These are phyloP conservation scores for Neopestalotiopsis sp. DNA, from an alignment of 2,329 filamentous ascomycete genomes.

Conservation along the genomic window DNA sequence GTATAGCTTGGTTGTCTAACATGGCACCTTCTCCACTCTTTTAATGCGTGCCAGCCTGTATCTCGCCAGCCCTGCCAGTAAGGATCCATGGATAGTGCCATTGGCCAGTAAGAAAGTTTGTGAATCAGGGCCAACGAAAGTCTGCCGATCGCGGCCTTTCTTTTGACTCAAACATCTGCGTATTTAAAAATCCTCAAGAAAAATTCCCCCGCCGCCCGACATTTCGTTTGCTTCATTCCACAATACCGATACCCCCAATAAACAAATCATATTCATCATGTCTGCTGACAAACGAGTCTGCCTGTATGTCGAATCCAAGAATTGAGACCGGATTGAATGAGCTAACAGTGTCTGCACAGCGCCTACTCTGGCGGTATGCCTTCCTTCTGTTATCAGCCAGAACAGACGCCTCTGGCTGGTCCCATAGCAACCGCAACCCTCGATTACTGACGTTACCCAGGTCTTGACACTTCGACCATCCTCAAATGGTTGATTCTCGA, in stretches of 20 bases:
- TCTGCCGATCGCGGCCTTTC: no score
- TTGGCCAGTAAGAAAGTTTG: no score
- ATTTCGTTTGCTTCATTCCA: background rate
- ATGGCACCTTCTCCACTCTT: no score
- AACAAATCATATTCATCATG: background rate
- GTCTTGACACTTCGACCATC: conserved; percentile 48
- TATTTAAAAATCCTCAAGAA: background rate
- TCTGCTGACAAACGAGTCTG: background rate
- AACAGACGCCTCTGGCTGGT: background rate
- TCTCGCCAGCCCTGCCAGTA: no score
- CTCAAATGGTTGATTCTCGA: conserved; percentile 43
- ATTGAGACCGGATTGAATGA: background rate
- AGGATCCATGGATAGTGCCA: no score
- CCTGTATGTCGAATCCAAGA: background rate
- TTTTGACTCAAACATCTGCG: background rate
- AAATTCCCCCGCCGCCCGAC: background rate
- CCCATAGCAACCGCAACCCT: background rate
- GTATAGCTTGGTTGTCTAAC: no score
- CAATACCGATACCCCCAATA: background rate
- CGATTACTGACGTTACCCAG: conserved; percentile 25
- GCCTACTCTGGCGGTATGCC: conserved; percentile 31
- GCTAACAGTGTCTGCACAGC: conserved; percentile 15
- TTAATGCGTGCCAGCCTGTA: no score
- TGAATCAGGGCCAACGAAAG: no score
- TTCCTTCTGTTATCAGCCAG: background rate